These are phyloP conservation scores for Amoeboradix gromovi DNA, from an alignment of 371 early-diverging fungal species.

Conservation along the genomic window DNA sequence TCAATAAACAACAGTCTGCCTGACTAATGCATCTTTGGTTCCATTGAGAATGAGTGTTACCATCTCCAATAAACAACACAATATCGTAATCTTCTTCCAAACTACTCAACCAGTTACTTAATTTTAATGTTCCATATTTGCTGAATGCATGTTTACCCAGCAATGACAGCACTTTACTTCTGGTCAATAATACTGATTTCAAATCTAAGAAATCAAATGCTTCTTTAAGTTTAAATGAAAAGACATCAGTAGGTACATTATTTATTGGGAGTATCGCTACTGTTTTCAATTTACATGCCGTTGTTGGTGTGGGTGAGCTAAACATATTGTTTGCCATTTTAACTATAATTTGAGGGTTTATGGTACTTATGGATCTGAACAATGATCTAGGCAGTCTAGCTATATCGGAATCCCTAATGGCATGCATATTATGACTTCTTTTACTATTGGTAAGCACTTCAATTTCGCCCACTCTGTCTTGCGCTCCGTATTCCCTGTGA, in stretches of 20 bases:
- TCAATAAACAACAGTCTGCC: slow-evolving; percentile 71
- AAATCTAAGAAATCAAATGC: slow-evolving; percentile 22
- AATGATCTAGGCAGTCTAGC: slow-evolving; percentile 78
- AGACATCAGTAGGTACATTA: slow-evolving; percentile 52
- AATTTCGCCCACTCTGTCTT: slow-evolving; percentile 75
- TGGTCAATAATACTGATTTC: slow-evolving; percentile 41
- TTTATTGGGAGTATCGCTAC: slow-evolving; percentile 68
- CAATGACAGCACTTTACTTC: slow-evolving; percentile 36
- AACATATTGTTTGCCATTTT: slow-evolving; percentile 26
- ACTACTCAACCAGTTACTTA: slow-evolving; percentile 65
- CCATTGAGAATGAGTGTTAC: slow-evolving; percentile 65
- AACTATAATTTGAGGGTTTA: slow-evolving; percentile 66
- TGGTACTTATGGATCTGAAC: slow-evolving; percentile 55
- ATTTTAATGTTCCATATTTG: slow-evolving; percentile 57
- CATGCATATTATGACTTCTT: slow-evolving; percentile 66
- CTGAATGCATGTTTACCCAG: slow-evolving; percentile 75
- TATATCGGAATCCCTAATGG: slow-evolving; percentile 81
- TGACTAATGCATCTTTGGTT: slow-evolving; percentile 83
- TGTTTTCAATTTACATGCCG: slow-evolving; percentile 28
- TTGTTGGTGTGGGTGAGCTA: neutral
- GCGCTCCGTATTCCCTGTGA: slow-evolving; percentile 67
- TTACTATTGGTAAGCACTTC: slow-evolving; percentile 37
- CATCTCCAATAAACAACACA: slow-evolving; percentile 74
- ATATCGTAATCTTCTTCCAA: slow-evolving; percentile 60
- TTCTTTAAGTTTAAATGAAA: slow-evolving; percentile 43